phyloP scores from a whole-genome alignment of 2,329 filamentous ascomycete species.

The Didymella pomorum region DNA sequence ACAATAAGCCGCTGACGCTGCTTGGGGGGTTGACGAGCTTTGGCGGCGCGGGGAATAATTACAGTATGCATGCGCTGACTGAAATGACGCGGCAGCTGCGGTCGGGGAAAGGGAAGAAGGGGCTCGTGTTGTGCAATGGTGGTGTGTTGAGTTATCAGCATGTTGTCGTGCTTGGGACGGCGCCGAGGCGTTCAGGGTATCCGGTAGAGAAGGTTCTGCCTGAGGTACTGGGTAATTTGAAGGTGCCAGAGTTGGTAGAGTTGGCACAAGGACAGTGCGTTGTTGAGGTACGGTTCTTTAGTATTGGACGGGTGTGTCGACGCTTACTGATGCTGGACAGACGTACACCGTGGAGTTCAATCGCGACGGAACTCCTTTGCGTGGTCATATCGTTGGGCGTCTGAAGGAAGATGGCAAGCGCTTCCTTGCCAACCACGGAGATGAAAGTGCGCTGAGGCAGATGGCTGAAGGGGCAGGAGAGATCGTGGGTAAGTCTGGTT shows the following conservation, averaged over 20 bases:
- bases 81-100: constrained; percentile 59
- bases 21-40: constrained; percentile 73
- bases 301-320: not conserved
- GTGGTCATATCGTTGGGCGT: constrained; percentile 62
- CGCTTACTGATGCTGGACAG: constrained; percentile 42
- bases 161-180: constrained; percentile 64
- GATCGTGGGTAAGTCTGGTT: constrained; percentile 59
- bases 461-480: constrained; percentile 57
- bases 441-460: constrained; percentile 57
- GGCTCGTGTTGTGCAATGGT: constrained; percentile 70
- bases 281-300: constrained; percentile 59
- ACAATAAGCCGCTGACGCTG: constrained; percentile 64
- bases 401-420: constrained; percentile 57
- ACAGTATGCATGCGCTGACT: constrained; percentile 68
- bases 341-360: constrained; percentile 68
- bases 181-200: constrained; percentile 56
- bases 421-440: constrained; percentile 66
- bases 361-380: constrained; percentile 58
- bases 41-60: constrained; percentile 75
- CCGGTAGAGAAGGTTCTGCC: constrained; percentile 58
- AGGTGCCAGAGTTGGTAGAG: constrained; percentile 49
- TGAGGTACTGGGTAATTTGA: constrained; percentile 51
- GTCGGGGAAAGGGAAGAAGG: constrained; percentile 56
- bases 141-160: constrained; percentile 72
- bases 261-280: constrained; percentile 60